A percentile compares a stretch with the other conserved stretches of the same genome.
phyloP scores from a whole-genome alignment of 73 alveolate species.

The Uronychia setigera region DNA sequence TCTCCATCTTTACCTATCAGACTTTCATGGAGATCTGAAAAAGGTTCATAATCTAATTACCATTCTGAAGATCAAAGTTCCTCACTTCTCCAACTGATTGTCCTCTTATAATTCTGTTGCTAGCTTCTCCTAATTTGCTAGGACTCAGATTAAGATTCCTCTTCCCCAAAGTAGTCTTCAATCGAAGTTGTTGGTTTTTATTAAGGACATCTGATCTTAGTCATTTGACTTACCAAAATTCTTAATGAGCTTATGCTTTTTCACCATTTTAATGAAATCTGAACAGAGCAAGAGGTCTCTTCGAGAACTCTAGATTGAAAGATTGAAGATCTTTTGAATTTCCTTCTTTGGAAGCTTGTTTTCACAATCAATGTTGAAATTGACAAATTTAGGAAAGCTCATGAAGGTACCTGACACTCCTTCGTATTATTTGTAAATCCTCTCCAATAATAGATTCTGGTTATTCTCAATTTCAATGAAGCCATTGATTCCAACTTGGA shows the following conservation, averaged over 20 bases:
- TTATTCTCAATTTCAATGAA: constrained; percentile 23
- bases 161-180: too few relatives aligned
- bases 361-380: neutral
- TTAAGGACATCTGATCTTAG: too few relatives aligned
- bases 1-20: too few relatives aligned
- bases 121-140: too few relatives aligned
- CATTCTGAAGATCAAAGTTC: too few relatives aligned
- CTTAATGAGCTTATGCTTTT: neutral
- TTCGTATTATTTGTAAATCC: constrained; percentile 15
- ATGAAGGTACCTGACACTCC: neutral
- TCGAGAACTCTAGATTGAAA: neutral
- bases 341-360: neutral
- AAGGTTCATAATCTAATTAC: too few relatives aligned
- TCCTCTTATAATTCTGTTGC: too few relatives aligned
- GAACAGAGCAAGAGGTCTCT: neutral
- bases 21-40: too few relatives aligned
- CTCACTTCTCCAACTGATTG: too few relatives aligned
- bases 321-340: neutral
- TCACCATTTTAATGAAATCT: neutral
- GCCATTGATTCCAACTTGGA: constrained; percentile 32
- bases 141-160: too few relatives aligned
- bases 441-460: constrained; percentile 12
- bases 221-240: neutral
- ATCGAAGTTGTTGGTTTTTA: too few relatives aligned
- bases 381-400: neutral